Conservation (phyloP, 176 grass and related monocot species). For the Tillandsia fasciculata region DNA sequence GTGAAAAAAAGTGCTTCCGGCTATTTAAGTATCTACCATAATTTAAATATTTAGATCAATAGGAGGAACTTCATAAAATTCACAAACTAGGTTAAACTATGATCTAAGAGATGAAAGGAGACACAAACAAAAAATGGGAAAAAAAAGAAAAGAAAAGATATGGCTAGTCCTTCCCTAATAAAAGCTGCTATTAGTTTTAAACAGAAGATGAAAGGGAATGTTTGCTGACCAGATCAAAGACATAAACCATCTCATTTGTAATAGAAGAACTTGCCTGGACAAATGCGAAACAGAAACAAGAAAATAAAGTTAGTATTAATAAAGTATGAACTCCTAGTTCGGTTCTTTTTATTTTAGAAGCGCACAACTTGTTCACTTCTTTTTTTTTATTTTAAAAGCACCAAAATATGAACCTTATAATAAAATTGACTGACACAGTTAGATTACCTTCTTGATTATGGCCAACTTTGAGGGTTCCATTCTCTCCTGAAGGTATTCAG, state of each 20-base stretch:
- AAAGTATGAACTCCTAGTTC: no score
- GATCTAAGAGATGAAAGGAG: no score
- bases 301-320: no score
- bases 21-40: no score
- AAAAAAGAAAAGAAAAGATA: neutral
- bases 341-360: neutral
- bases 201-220: slow-evolving; percentile 1
- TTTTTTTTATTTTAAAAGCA: no score
- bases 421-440: slow-evolving; percentile 6
- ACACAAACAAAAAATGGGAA: no score
- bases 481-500: slow-evolving; percentile 67
- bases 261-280: slow-evolving; percentile 82
- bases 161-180: neutral
- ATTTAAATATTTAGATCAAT: no score
- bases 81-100: no score
- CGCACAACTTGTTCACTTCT: slow-evolving; percentile 9
- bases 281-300: slow-evolving; percentile 19
- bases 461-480: slow-evolving; percentile 61
- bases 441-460: slow-evolving; percentile 63
- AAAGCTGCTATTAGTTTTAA: neutral
- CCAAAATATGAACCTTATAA: neutral
- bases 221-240: slow-evolving; percentile 75
- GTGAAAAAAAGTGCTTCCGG: no score
- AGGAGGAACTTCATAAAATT: no score
- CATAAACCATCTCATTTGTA: slow-evolving; percentile 74